Base-by-base conservation (phyloP, 23 red algal genomes). In the Gracilariopsis chorda region DNA sequence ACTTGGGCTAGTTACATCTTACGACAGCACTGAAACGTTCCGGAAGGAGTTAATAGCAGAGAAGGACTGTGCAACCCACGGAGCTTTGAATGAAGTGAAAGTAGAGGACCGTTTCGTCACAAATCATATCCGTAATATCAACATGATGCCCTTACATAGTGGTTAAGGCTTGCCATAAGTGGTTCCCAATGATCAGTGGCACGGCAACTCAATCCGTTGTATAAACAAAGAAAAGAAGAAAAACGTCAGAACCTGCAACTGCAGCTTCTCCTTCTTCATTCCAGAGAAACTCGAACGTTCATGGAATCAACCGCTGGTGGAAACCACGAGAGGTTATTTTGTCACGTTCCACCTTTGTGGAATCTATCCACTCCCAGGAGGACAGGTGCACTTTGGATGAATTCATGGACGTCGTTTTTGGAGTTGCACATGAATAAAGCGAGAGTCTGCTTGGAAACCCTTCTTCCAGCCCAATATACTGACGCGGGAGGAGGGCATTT, bases 131-230 rank as follows among this genome's bases (percentile, higher is more conserved):
- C 4, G 58, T 21, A 80, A 80, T n/a, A 32, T 58, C 49, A 25
- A 79, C 29, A 79, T 79, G 7, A 7, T 56, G 1, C 76, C 47
- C 5, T 48, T 80, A 53, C 76, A 80, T 48, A 80, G 76, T 27
- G n/a, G 48, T 80, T 19, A 80, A 80, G 21, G 76, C 76, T 9
- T 32, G 23, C 12, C 20, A 16, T 36, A 80, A 80, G 30, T 12
- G 12, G 34, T 59, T 59, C 2, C 51, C 48, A 19, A 10, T 80
- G 48, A 27, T 80, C 4, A 80, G 48, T 53, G 76, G 76, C 3
- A 80, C 76, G 27, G 76, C 49, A 37, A 59, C 76, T 30, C 76
- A 80, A 59, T 33, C 48, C 27, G 60, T 59, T 58, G 10, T 82
- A 19, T n/a, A 82, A 4, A 82, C 17, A 4, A 57, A 36, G 41